These are phyloP conservation scores for Arthrobotrys pseudoclavata DNA, from an alignment of 2,329 filamentous ascomycete species.

Conservation along the genomic window DNA sequence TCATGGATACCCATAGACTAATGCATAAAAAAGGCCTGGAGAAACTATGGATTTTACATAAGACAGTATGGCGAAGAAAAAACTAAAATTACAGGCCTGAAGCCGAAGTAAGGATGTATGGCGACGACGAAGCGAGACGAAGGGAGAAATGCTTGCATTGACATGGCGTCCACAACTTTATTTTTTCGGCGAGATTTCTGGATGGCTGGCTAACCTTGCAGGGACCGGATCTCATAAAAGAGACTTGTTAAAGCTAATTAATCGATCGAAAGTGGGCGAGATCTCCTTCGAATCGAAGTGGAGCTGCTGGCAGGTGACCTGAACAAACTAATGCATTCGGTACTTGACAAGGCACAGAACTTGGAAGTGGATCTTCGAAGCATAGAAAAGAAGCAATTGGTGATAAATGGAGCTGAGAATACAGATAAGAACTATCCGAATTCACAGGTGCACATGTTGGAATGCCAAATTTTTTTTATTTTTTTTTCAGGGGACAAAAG, in stretches of 20 bases:
- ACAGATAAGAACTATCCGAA: not conserved
- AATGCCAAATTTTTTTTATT: not conserved
- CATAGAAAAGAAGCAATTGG: conserved; percentile 4
- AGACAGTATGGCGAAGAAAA: not conserved
- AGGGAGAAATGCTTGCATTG: not conserved
- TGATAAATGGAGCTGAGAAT: conserved; percentile 3
- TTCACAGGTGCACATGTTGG: not conserved
- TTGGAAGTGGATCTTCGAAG: conserved; percentile 1
- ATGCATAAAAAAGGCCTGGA: not conserved
- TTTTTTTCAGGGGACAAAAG: not conserved
- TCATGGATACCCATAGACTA: too few species aligned
- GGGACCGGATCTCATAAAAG: conserved; percentile 12
- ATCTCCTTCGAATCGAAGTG: not conserved
- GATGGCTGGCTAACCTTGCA: not conserved
- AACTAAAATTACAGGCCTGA: not conserved
- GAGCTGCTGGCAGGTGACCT: conserved; percentile 7
- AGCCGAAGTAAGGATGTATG: not conserved
- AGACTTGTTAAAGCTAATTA: conserved; percentile 14
- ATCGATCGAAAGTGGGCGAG: conserved; percentile 10
- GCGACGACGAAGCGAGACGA: not conserved
- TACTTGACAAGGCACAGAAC: not conserved
- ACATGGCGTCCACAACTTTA: not conserved
- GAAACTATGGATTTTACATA: conserved; percentile 2
- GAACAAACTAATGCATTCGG: not conserved
- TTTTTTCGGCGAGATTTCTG: not conserved